Evolutionary conservation across 768 basidiomycete species (phyloP), one percentile per base, ranked within the genome.

Genomic region (Xerocomus potaroensis): DNA sequence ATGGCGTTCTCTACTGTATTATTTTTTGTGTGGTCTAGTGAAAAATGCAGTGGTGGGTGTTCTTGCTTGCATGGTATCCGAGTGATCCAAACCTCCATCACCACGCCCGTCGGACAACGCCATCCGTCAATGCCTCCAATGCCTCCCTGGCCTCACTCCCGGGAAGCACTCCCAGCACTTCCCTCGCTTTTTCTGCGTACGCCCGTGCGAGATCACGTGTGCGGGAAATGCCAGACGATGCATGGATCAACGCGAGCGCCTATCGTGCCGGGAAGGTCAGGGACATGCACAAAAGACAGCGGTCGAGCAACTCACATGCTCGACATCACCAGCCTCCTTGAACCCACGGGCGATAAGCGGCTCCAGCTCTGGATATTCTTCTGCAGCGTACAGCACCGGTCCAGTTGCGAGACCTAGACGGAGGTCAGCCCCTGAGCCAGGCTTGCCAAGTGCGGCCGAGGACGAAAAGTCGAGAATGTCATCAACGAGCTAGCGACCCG

Each of bases 381-480:
- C 89, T 65, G 84, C 86, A 16, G 94, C 92, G 60, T 85, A 95
- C 29, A 96, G 67, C 1, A 82, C 80, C 0, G 93, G 93, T 3
- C 83, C 93, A 1, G 89, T 91, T 5, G 96, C 89, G 23, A 92
- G 74, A 0, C 91, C 90, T 0, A 92, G 70, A 45, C 83, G 79
- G 14, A 92, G 73, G 63, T 93, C 91, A 2, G 91, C 87, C 15
- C 88, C 89, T 15, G 61, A 45, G 0, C 84, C 83, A 0, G 96
- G 96, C 70, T 98, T 98, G 29, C 95, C 95, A 11, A 98, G 79
- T 0, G 84, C 65, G 0, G 71, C 71, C 10, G 84, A 84, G 1
- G 87, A 81, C 40, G 93, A 87, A 61, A 91, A 98, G 69, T 98
- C 96, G 3, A 99, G 72, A 29, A 93, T 79, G 61, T 99, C 96